Conservation (phyloP, 169 alveolate genomes). For the Plasmodium ovale region DNA sequence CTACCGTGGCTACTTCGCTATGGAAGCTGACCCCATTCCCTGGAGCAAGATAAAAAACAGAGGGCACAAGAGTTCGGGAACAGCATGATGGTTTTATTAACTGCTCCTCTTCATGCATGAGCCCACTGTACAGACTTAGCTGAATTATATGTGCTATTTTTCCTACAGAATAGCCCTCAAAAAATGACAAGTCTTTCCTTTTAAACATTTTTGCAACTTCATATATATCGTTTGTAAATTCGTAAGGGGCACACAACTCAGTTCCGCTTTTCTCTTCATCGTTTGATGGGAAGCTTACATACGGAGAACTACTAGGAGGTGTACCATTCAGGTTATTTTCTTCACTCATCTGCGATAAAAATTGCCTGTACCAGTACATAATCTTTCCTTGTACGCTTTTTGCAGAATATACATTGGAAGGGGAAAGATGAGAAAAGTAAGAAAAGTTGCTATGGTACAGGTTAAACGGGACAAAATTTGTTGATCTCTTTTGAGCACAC, state of each 20-base stretch:
- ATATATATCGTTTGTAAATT: slow-evolving; percentile 31
- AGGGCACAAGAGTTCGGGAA: slow-evolving; percentile 1
- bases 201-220: slow-evolving; percentile 19
- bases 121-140: slow-evolving; percentile 18
- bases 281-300: no score
- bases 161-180: slow-evolving; percentile 27
- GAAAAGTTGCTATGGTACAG: slow-evolving; percentile 17
- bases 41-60: slow-evolving; percentile 5
- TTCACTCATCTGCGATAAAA: slow-evolving; percentile 1
- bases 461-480: neutral
- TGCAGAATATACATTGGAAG: neutral
- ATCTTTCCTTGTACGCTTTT: neutral
- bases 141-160: slow-evolving; percentile 43
- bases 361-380: neutral
- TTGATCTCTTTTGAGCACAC: neutral
- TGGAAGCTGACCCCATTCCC: no score
- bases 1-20: neutral
- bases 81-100: slow-evolving; percentile 24
- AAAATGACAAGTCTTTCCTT: neutral
- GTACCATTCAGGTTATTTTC: neutral
- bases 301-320: no score
- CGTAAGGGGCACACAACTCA: slow-evolving; percentile 3
- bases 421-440: slow-evolving; percentile 41
- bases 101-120: slow-evolving; percentile 24
- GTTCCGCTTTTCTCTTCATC: no score